Evolutionary conservation across 2,329 filamentous ascomycete genomes (phyloP).

Genomic region (Leptosphaerulina australis): DNA sequence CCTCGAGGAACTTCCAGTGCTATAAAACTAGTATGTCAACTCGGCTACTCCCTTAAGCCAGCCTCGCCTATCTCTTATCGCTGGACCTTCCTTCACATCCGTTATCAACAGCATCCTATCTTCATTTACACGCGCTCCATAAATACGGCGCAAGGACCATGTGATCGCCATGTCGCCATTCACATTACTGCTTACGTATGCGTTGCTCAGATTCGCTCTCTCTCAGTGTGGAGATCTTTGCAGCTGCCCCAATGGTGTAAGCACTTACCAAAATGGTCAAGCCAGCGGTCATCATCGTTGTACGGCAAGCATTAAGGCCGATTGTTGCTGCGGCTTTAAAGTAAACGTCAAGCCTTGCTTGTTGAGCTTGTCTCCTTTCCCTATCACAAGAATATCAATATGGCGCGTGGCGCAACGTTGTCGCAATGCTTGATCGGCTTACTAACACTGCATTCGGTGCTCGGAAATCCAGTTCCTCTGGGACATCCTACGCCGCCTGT

Average conservation of each 20-base stretch:
- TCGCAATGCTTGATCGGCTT: constrained; percentile 32
- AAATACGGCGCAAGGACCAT: background rate
- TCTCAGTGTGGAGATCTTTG: constrained; percentile 9
- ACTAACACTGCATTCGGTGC: constrained; percentile 35
- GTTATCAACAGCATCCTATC: constrained; percentile 6
- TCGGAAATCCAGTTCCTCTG: constrained; percentile 34
- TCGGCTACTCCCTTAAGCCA: background rate
- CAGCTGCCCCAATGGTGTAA: constrained; percentile 19
- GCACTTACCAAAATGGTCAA: constrained; percentile 9
- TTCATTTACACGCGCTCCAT: constrained; percentile 1
- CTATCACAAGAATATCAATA: constrained; percentile 19
- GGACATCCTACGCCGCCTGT: constrained; percentile 19
- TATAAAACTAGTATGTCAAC: background rate
- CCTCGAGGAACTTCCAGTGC: background rate
- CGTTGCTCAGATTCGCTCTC: constrained; percentile 3
- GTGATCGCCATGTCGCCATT: constrained; percentile 10
- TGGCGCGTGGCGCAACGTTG: constrained; percentile 29
- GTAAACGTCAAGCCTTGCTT: constrained; percentile 12
- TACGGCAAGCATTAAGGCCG: constrained; percentile 5
- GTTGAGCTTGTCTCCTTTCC: constrained; percentile 19
- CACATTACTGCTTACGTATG: constrained; percentile 13
- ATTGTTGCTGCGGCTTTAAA: constrained; percentile 14
- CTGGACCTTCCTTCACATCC: background rate
- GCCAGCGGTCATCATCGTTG: constrained; percentile 12
- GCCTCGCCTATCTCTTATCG: constrained; percentile 15